Percentiles rank a stretch among this genome's conserved stretches.
Evolutionary conservation across 139 green algal species (phyloP).

Genomic region (Chlamydomonas applanata): DNA sequence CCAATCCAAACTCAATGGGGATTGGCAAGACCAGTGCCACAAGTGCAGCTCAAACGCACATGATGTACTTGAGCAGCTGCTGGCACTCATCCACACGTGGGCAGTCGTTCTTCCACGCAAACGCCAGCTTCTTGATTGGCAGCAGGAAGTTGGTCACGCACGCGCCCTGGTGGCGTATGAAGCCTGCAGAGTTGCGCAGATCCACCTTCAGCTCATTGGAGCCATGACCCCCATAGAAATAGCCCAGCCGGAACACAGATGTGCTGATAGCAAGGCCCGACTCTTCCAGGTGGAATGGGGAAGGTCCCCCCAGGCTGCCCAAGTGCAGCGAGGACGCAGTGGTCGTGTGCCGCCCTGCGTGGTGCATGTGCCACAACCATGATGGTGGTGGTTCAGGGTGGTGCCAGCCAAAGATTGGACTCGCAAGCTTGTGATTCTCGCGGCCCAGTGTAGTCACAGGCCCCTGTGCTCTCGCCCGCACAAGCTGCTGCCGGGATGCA

Average conservation of each 20-base stretch:
- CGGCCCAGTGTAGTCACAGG: no score
- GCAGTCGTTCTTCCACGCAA: constrained; percentile 13
- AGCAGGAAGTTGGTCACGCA: constrained; percentile 70
- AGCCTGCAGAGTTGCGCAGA: constrained; percentile 68
- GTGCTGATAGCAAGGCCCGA: constrained; percentile 53
- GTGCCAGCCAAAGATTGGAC: no score
- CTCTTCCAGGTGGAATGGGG: constrained; percentile 47
- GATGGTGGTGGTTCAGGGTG: no score
- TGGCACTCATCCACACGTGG: constrained; percentile 36
- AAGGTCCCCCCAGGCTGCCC: no score
- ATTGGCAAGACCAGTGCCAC: background rate
- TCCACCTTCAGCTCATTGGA: constrained; percentile 62
- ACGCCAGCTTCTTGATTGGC: constrained; percentile 38
- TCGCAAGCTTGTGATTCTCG: no score
- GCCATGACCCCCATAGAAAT: constrained; percentile 62
- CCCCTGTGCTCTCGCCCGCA: no score
- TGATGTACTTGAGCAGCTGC: constrained; percentile 22
- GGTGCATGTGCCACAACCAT: no score
- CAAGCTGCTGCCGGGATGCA: no score
- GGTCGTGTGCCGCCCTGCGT: background rate
- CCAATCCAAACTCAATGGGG: no score
- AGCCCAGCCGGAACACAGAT: constrained; percentile 59
- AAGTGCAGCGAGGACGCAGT: no score
- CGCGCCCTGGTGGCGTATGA: constrained; percentile 59
- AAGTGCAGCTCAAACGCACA: constrained; percentile 9